Evolutionary conservation across 1,284 basidiomycete genomes (phyloP).

Genomic region (Athelia psychrophila): DNA sequence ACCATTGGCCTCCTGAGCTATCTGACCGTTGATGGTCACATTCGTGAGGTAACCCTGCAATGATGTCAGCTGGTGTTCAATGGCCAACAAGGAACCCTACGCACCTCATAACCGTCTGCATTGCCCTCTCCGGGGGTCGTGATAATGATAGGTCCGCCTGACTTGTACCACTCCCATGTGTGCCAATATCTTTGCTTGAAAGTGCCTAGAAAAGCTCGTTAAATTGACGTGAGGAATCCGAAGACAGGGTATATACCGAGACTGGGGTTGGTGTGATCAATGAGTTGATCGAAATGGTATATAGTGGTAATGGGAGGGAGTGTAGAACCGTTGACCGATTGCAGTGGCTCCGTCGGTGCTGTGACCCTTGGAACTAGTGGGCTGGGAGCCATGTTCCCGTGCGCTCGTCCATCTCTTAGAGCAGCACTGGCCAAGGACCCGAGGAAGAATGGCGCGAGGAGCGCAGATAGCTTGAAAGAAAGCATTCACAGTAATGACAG

Average conservation of each 20-base stretch:
- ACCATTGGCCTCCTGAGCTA: constrained; percentile 66
- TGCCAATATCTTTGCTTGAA: constrained; percentile 75
- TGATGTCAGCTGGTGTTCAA: constrained; percentile 37
- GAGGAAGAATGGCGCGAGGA: constrained; percentile 2
- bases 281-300: constrained; percentile 68
- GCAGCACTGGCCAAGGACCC: constrained; percentile 15
- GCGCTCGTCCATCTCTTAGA: constrained; percentile 34
- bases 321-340: too few species aligned
- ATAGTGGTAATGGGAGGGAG: constrained; percentile 26
- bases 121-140: constrained; percentile 47
- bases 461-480: not conserved
- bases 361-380: constrained; percentile 34
- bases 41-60: constrained; percentile 56
- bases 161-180: constrained; percentile 59
- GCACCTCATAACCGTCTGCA: constrained; percentile 39
- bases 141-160: constrained; percentile 69
- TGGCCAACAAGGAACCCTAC: constrained; percentile 30
- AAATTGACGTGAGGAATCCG: too few species aligned
- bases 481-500: too few species aligned
- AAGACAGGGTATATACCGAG: constrained; percentile 34
- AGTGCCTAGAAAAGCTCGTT: constrained; percentile 27
- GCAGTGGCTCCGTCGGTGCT: constrained; percentile 11
- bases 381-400: constrained; percentile 35
- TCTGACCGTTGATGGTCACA: constrained; percentile 57
- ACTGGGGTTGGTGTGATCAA: constrained; percentile 67